Base-by-base conservation (phyloP, 2,329 filamentous ascomycete genomes). In the Lasiodiplodia sp. region DNA sequence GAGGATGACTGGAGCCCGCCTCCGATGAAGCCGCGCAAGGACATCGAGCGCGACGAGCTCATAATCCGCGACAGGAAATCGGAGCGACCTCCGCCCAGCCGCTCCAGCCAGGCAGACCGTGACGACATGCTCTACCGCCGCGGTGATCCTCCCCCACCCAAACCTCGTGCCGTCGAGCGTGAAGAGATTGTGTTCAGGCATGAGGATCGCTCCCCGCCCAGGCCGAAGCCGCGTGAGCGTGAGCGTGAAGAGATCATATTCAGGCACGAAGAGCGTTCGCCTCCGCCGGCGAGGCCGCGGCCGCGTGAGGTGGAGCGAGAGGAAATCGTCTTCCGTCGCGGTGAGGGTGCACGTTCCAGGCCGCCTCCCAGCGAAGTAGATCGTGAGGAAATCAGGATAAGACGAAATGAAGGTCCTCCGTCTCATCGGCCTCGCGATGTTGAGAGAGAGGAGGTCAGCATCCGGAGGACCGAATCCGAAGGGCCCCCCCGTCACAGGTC, bases 341-440 rank as follows among this genome's bases (percentile, higher is more conserved):
- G 80, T 56, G 78, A 82, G 70, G 79, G 82, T 21, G 70, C 75
- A 52, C 31, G 70, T 63, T 73, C 72, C 11, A 73, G 76, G 44
- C 74, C 75, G 31, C 73, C 77, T 38, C 75, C 77, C 14, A 78
- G 78, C 70, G 77, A 79, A 67, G 75, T 76, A 57, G 78, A 79
- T 38, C 74, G 78, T 37, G 84, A 86, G 67, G 83, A 86, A 70
- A 81, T 86, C 68, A 80, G 82, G 69, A 84, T 86, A 76, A 74
- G 82, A 66, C 76, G 80, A 23, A 78, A 77, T 37, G 80, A 80
- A 68, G 75, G 77, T 31, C 71, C 72, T 18, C 67, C 73, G 70
- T 70, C 75, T 71, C 31, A 31, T 28, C 40, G 60, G 25, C 60
- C 47, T 25, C 68, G 75, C 70, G 74, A 73, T 70, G 76, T 76